Base-by-base conservation (phyloP, 2,329 filamentous ascomycete genomes). In the Xylariaceae sp. region DNA sequence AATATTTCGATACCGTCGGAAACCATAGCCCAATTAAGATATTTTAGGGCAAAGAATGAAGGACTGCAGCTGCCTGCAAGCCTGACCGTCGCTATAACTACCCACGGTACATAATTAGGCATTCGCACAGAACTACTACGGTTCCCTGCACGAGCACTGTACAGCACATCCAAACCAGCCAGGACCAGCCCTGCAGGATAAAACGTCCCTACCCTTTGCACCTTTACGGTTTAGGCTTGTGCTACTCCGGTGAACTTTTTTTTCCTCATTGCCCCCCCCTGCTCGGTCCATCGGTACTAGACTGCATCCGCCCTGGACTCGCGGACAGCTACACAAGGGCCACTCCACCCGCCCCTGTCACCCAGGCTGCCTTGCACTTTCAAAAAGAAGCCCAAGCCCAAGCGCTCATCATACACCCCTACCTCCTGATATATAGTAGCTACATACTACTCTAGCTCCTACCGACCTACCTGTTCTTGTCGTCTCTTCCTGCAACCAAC, bases 61-160 rank as follows among this genome's bases (percentile, higher is more conserved):
- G n/a, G n/a, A n/a, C n/a, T n/a, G n/a, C n/a, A n/a, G n/a, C n/a
- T n/a, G n/a, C n/a, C n/a, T n/a, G n/a, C n/a, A n/a, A n/a, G n/a
- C n/a, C n/a, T n/a, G n/a, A n/a, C n/a, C n/a, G n/a, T n/a, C n/a
- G n/a, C n/a, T n/a, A n/a, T n/a, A n/a, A n/a, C n/a, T n/a, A n/a
- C n/a, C n/a, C n/a, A n/a, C n/a, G n/a, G n/a, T n/a, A n/a, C n/a
- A n/a, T n/a, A n/a, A n/a, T 47, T 23, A 37, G 40, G 29, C 36
- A 27, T 35, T 21, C 44, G 42, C 43, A 47, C 46, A 37, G 41
- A 43, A 44, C 27, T 32, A 37, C 35, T 21, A 35, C 33, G n/a
- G 19, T 36, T 37, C 42, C 47, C 16, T 35, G 16, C 33, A n/a
- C 17, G 19, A 40, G 20, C 23, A 34, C 41, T 36, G 37, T 49